A percentile compares a stretch with the other conserved stretches of the same genome.
Evolutionary conservation across 140 eudicot genomes (phyloP).

Genomic region (Erigeron philadelphicus): DNA sequence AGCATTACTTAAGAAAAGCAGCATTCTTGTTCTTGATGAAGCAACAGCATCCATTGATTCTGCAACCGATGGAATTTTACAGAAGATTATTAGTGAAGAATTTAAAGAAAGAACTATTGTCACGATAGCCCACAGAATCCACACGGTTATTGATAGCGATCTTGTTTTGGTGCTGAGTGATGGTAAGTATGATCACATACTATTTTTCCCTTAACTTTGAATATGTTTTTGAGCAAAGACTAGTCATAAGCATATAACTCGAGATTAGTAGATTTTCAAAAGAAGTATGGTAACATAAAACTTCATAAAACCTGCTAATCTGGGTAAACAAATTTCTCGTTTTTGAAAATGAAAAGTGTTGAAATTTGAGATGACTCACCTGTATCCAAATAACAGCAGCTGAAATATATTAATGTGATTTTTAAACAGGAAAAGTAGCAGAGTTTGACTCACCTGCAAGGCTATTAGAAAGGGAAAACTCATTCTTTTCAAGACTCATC

Average conservation of each 20-base stretch:
- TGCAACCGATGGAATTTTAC: constrained; percentile 53
- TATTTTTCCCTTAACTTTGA: neutral
- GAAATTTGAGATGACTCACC: neutral
- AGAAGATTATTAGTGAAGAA: constrained; percentile 42
- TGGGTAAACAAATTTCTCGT: neutral
- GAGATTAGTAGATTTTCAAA: neutral
- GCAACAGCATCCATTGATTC: constrained; percentile 65
- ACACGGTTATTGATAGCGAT: constrained; percentile 58
- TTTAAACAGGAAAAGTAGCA: constrained; percentile 40
- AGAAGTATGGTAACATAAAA: neutral
- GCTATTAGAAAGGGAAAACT: constrained; percentile 54
- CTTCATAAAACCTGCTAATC: neutral
- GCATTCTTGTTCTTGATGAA: constrained; percentile 63
- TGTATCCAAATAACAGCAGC: neutral
- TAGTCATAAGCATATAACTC: neutral
- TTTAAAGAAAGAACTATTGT: constrained; percentile 48
- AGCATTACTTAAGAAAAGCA: constrained; percentile 54
- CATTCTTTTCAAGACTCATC: constrained; percentile 55
- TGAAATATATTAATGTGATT: constrained; percentile 2
- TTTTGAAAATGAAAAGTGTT: neutral
- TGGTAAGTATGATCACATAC: constrained; percentile 35
- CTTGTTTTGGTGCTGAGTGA: constrained; percentile 65
- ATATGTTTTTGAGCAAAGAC: neutral
- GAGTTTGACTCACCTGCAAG: constrained; percentile 50
- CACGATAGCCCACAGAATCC: constrained; percentile 62